Evolutionary conservation across 495 filamentous ascomycete species (phyloP), one percentile per base, ranked within the genome.

Genomic region (Delitschia confertaspora): DNA sequence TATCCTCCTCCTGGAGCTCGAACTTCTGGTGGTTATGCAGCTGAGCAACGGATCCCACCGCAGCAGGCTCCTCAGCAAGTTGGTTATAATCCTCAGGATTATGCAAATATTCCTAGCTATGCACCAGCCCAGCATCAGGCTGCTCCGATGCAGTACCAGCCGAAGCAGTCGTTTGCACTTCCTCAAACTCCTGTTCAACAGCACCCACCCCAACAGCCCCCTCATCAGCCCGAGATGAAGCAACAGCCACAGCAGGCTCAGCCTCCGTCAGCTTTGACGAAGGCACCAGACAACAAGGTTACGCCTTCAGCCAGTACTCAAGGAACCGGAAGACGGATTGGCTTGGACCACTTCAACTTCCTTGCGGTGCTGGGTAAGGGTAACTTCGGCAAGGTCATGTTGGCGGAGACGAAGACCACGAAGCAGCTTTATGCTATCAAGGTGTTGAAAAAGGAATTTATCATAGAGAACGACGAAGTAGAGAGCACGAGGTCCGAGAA

Each of bases 301-400:
- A 55, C 60, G 23, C 63, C 63, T 19, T 47, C 63, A 3, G 63
- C 61, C 17, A 64, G 60, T 41, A 55, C 60, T 10, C 47, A 74
- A 11, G 81, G 82, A 24, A 76, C 75, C 11, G 84, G 83, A 33
- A 65, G 76, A 47, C 71, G 91, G 42, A 95, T 99, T 57, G 91
- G 91, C 22, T 71, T 99, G 33, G 91, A 96, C 62, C 88, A 96
- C 62, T 99, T 99, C 71, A 99, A 99, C 60, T 99, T 99, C 75
- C 74, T 99, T 49, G 91, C 91, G 44, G 91, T 99, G 51, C 80
- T 99, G 51, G 91, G 91, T 51, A 99, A 99, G 63, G 91, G 91
- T 67, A 99, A 99, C 62, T 99, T 99, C 59, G 91, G 91, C 63
- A 99, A 99, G 69, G 91, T 99, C 68, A 99, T 99, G 91, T 67